Base-by-base conservation (phyloP, 768 basidiomycete species). In the Psilocybe azurescens region DNA sequence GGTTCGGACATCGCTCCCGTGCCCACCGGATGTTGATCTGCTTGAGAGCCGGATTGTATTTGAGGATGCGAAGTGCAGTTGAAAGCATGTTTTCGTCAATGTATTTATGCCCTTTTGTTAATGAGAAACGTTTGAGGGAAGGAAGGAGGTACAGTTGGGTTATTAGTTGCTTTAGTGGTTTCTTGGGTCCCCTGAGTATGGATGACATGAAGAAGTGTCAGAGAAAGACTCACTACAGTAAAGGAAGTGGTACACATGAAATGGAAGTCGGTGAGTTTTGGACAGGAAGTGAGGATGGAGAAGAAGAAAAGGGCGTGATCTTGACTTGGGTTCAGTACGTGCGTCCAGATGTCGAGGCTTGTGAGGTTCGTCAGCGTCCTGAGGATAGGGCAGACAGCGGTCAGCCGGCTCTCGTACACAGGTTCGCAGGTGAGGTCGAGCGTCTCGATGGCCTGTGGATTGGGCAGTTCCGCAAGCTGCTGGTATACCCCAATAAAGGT, bases 181-280 rank as follows among this genome's bases (percentile, higher is more conserved):
- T 81, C 81, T 83, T n/a, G 33, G 48, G 47, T 6, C 9, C 20
- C 16, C n/a, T 47, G 11, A 65, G 48, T 24, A 18, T 52, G 5
- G 6, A 41, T 18, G 14, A 14, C 8, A 58, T 18, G 16, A 47
- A 54, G 50, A 5, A 49, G 47, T 48, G 14, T 3, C 48, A n/a
- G 10, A 53, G 51, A n/a, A 50, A 3, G 8, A 75, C 78, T 49
- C 58, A 79, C 81, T 55, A 69, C 70, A 8, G 78, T 76, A 67
- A 83, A 81, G 9, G 76, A 67, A 1, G 81, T 83, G 4, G 82
- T 83, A 63, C 81, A 83, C 82, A 83, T 83, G 53, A 81, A 81
- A 67, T 83, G 82, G 30, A 83, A 73, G 62, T 83, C 82, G 20
- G 78, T 80, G 39, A 83, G 69, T 33, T 72, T 74, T 0, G 77